Conservation (phyloP, 768 basidiomycete genomes). For the Favolaschia claudopus region DNA sequence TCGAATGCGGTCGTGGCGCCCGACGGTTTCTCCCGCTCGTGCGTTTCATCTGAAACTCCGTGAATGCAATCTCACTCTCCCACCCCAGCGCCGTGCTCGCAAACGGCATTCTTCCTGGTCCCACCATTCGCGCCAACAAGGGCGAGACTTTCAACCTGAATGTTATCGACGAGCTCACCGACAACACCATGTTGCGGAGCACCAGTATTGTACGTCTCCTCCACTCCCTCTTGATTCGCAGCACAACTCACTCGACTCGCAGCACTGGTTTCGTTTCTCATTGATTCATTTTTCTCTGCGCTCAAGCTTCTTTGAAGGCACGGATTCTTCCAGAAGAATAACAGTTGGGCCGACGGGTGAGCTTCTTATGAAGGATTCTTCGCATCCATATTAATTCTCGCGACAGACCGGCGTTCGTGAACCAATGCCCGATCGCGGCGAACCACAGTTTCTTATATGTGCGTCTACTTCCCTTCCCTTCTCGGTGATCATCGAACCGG, state of each 20-base stretch:
- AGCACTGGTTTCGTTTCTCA: too few relatives aligned
- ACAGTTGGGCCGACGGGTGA: constrained; percentile 46
- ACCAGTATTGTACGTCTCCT: constrained; percentile 42
- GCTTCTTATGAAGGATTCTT: too few relatives aligned
- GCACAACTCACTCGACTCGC: too few relatives aligned
- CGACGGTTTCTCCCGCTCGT: constrained; percentile 45
- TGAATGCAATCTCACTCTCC: not conserved
- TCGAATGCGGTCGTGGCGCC: constrained; percentile 44
- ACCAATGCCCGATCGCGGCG: constrained; percentile 41
- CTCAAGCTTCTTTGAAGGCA: constrained; percentile 35
- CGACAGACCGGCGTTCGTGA: constrained; percentile 40
- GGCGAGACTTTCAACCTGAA: constrained; percentile 43
- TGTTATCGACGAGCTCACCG: constrained; percentile 44
- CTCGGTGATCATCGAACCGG: too few relatives aligned
- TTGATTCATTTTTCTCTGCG: too few relatives aligned
- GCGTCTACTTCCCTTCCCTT: too few relatives aligned
- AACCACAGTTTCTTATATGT: constrained; percentile 38
- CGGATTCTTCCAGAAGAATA: constrained; percentile 41
- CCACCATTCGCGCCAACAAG: constrained; percentile 46
- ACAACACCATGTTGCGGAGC: constrained; percentile 43
- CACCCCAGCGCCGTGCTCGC: constrained; percentile 53
- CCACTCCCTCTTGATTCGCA: too few relatives aligned
- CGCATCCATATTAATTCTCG: too few relatives aligned
- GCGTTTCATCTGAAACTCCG: constrained; percentile 9
- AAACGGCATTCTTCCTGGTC: constrained; percentile 53